These are phyloP conservation scores for Endocladia muricata DNA, from an alignment of 31 red algal genomes.

Conservation along the genomic window DNA sequence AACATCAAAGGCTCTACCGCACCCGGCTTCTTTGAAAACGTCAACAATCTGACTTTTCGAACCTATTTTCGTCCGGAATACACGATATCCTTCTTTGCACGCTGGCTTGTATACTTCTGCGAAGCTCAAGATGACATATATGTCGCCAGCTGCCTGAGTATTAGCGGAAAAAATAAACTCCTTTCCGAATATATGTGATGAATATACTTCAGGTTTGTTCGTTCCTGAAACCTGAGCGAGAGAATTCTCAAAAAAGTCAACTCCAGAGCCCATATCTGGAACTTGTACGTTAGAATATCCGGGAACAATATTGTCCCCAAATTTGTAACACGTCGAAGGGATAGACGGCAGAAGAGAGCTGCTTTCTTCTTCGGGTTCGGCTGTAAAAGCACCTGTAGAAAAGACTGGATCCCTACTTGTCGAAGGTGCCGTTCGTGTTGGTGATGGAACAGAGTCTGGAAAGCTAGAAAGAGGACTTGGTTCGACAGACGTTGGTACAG, in stretches of 20 bases:
- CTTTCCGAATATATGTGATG: slow-evolving; percentile 30
- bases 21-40: slow-evolving; percentile 39
- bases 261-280: not conserved
- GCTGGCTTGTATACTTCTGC: slow-evolving; percentile 50
- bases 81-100: slow-evolving; percentile 10
- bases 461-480: not conserved
- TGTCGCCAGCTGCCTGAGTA: not conserved
- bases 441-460: not conserved
- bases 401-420: no score
- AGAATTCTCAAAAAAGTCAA: slow-evolving; percentile 11
- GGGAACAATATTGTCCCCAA: slow-evolving; percentile 1
- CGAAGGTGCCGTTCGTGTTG: not conserved
- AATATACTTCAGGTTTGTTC: slow-evolving; percentile 5
- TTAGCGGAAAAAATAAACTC: slow-evolving; percentile 13
- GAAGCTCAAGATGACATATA: slow-evolving; percentile 23
- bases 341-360: no score
- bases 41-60: slow-evolving; percentile 27
- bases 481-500: not conserved
- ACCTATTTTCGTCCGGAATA: slow-evolving; percentile 26
- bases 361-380: no score
- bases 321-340: slow-evolving; percentile 29
- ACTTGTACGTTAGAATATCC: slow-evolving; percentile 14
- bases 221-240: slow-evolving; percentile 1
- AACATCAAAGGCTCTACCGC: slow-evolving; percentile 24
- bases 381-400: no score